Evolutionary conservation across 225 moss, liverwort and hornwort genomes (phyloP).

Genomic region (Marchantia paleacea): DNA sequence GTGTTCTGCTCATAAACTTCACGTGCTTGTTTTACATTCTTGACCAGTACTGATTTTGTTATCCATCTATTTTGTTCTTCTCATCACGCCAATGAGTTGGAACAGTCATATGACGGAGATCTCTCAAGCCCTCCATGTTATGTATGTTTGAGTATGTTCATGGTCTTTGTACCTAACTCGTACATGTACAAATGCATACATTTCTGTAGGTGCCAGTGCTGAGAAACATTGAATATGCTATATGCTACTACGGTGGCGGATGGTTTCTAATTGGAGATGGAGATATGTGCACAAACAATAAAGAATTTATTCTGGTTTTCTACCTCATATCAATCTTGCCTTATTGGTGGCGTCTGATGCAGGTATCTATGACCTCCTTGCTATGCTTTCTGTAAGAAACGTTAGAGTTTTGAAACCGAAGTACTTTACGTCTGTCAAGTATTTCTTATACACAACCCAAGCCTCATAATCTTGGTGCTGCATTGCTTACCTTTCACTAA

Average conservation of each 20-base stretch:
- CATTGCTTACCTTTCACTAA: too few species aligned
- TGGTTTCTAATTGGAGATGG: slow-evolving; percentile 49
- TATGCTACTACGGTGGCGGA: slow-evolving; percentile 63
- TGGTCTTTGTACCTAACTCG: too few species aligned
- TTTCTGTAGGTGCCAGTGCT: slow-evolving; percentile 57
- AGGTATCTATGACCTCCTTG: slow-evolving; percentile 28
- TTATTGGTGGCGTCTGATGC: slow-evolving; percentile 68
- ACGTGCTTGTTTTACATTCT: background rate
- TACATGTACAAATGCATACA: too few species aligned
- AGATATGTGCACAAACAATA: slow-evolving; percentile 49
- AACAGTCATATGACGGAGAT: too few species aligned
- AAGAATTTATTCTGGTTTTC: slow-evolving; percentile 43
- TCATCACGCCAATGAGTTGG: too few species aligned
- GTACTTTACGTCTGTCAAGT: background rate
- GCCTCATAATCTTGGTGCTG: too few species aligned
- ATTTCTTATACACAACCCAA: background rate
- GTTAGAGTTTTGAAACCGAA: too few species aligned
- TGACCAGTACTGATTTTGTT: background rate
- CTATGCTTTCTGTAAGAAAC: too few species aligned
- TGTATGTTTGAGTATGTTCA: too few species aligned
- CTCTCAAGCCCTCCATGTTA: too few species aligned
- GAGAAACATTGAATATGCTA: slow-evolving; percentile 56
- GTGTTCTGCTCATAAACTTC: background rate
- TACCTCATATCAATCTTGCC: slow-evolving; percentile 60
- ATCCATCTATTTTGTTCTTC: background rate